Percentiles rank a stretch among this genome's conserved stretches.
Conservation (phyloP, 306 rosid genomes). For the Quercus variabilis region DNA sequence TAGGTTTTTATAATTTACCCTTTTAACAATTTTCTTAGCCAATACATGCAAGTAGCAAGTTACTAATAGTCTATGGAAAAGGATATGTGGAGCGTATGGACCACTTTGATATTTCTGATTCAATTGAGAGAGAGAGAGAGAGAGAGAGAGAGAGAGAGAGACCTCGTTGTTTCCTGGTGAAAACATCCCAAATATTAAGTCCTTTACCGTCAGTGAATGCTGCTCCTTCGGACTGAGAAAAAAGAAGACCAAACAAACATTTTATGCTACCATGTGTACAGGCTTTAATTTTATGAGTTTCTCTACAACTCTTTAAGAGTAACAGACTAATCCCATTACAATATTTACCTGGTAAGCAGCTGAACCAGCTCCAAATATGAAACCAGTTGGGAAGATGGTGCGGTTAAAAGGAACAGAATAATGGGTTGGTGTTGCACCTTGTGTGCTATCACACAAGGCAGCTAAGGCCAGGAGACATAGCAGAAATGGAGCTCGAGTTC, state of each 20-base stretch:
- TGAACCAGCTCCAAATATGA: slow-evolving; percentile 29
- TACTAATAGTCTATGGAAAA: too few species aligned
- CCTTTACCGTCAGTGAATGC: slow-evolving; percentile 26
- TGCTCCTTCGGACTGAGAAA: slow-evolving; percentile 34
- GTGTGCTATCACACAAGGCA: background rate
- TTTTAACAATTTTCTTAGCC: too few species aligned
- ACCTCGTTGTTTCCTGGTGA: slow-evolving; percentile 20
- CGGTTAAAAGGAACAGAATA: slow-evolving; percentile 14
- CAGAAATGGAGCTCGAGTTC: background rate
- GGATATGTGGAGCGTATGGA: too few species aligned
- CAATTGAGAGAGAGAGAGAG: too few species aligned
- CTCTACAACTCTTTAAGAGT: too few species aligned
- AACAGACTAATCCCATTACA: background rate
- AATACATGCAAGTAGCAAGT: too few species aligned
- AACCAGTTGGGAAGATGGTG: slow-evolving; percentile 18
- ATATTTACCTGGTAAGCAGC: slow-evolving; percentile 26
- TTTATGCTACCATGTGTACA: too few species aligned
- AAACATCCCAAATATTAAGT: slow-evolving; percentile 22
- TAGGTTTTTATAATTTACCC: too few species aligned
- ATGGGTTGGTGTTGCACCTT: slow-evolving; percentile 1
- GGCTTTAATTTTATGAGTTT: too few species aligned
- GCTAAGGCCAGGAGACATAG: background rate
- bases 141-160: background rate
- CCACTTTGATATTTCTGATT: too few species aligned
- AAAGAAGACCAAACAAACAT: too few species aligned